Percentiles rank a stretch among this genome's conserved stretches.
Evolutionary conservation across 106 monocot species (phyloP).

Genomic region (Phalaenopsis equestris): DNA sequence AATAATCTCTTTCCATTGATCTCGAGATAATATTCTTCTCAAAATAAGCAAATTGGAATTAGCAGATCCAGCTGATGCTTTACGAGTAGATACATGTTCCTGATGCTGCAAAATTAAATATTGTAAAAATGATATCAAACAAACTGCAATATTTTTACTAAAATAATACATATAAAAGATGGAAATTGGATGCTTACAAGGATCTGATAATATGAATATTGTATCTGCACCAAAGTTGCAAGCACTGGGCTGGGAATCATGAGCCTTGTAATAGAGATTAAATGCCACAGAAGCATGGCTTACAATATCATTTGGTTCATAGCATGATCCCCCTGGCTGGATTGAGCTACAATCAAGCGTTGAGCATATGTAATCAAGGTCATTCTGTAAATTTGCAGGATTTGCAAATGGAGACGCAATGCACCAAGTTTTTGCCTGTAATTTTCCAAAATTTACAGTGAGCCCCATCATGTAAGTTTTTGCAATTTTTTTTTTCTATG

Average conservation of each 20-base stretch:
- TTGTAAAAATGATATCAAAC: too few species aligned
- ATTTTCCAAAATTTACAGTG: too few species aligned
- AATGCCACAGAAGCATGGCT: slow-evolving; percentile 13
- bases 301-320: slow-evolving; percentile 2
- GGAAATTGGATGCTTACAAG: neutral
- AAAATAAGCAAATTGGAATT: too few species aligned
- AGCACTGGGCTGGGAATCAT: neutral
- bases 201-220: neutral
- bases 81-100: too few species aligned
- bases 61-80: too few species aligned
- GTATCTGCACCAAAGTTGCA: slow-evolving; percentile 6
- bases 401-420: neutral
- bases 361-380: neutral
- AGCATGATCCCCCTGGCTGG: slow-evolving; percentile 13
- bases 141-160: too few species aligned
- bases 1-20: too few species aligned
- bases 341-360: slow-evolving; percentile 13
- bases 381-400: neutral
- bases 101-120: too few species aligned
- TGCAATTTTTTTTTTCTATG: too few species aligned
- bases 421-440: slow-evolving; percentile 13
- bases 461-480: too few species aligned
- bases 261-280: slow-evolving; percentile 14
- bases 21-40: too few species aligned
- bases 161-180: too few species aligned